Base-by-base conservation (phyloP, 148 eudicot genomes). In the Cornus controversa region DNA sequence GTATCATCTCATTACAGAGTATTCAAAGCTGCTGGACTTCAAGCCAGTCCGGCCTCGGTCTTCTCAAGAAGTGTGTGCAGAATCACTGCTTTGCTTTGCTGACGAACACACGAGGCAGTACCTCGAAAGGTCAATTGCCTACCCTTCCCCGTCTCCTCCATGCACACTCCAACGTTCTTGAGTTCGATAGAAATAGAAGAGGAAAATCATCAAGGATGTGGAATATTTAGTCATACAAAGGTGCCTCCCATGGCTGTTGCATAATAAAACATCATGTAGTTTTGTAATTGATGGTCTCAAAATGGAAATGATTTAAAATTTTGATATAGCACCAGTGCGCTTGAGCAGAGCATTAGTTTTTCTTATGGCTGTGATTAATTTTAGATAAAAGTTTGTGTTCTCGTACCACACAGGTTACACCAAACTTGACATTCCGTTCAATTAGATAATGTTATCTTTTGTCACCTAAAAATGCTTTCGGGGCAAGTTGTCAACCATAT, bases 61-160 rank as follows among this genome's bases (percentile, higher is more conserved):
- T 64, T 87, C 97, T 34, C 77, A 77, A 69, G 88, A 91, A 79
- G 85, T 89, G 9, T 94, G 98, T 74, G 70, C 23, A 3, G 97
- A 92, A 27, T 90, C 93, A 65, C 84, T 91, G 73, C 88, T 94
- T 28, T 94, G 98, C 79, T 94, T 81, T 40, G 95, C 97, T 54
- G 91, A 94, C 25, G 86, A 84, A 71, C 88, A 82, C 69, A 89
- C 87, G 78, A 85, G 83, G 81, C 82, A 74, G 72, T 90, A 86
- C 78, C 87, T 94, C 18, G 84, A 88, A 75, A 92, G 84, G 77
- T 92, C 98, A 27, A 81, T 84, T 76, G 77, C 93, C 1, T 70
- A 81, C 45, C 89, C 91, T 71, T 87, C 97, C 2, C 31, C 78
- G 40, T 63, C 85, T 24, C 90, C 88, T 53, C 95, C 98, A 0